A percentile compares a stretch with the other conserved stretches of the same genome.
Evolutionary conservation across 345 rosid species (phyloP).

Genomic region (Mercurialis annua): DNA sequence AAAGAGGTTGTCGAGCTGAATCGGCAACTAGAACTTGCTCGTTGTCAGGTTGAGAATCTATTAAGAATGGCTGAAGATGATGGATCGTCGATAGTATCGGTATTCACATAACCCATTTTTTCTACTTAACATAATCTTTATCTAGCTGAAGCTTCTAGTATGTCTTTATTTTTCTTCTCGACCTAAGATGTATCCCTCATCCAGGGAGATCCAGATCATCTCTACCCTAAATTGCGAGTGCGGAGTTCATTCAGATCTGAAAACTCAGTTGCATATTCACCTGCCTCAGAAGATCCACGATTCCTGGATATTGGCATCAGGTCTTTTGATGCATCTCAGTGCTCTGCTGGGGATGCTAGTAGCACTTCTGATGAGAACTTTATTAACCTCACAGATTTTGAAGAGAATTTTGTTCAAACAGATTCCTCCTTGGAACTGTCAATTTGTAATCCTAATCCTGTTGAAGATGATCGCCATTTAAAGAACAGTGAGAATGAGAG

Average conservation of each 20-base stretch:
- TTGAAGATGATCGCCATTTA: conserved; percentile 24
- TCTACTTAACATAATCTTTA: not conserved
- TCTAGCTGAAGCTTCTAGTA: conserved; percentile 7
- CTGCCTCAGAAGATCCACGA: conserved; percentile 35
- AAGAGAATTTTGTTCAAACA: conserved; percentile 34
- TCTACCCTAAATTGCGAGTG: conserved; percentile 70
- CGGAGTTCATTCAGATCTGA: conserved; percentile 60
- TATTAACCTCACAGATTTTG: conserved; percentile 49
- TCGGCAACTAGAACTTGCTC: conserved; percentile 49
- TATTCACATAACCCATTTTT: conserved; percentile 9
- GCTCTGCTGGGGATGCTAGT: conserved; percentile 51
- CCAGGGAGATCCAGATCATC: conserved; percentile 46
- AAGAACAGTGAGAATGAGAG: conserved; percentile 40
- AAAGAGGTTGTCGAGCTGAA: conserved; percentile 54
- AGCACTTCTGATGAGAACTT: conserved; percentile 51
- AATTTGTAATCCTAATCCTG: conserved; percentile 25
- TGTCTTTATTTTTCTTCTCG: conserved; percentile 12
- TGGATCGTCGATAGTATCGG: conserved; percentile 35
- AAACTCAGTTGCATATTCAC: conserved; percentile 34
- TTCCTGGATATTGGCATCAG: conserved; percentile 27
- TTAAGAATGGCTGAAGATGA: conserved; percentile 36
- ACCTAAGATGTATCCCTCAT: conserved; percentile 15
- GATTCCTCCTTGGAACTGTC: conserved; percentile 35
- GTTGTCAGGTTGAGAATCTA: conserved; percentile 60
- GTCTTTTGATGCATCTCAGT: conserved; percentile 45